phyloP scores from a whole-genome alignment of 768 basidiomycete genomes.

The Mycena haematopus region DNA sequence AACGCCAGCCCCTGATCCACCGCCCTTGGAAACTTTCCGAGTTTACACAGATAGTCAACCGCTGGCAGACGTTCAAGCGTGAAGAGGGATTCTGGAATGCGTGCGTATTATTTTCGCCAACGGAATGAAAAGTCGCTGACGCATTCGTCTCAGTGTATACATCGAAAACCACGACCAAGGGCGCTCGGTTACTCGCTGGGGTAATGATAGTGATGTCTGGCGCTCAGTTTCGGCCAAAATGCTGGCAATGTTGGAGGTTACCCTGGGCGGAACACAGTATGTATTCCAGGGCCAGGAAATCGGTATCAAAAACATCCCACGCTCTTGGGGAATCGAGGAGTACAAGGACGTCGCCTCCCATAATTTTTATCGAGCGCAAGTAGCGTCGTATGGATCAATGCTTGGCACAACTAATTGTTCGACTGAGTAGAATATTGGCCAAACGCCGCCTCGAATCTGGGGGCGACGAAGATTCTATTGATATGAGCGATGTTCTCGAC shows the following conservation, averaged over 20 bases:
- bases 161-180: constrained; percentile 77
- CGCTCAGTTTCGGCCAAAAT: constrained; percentile 68
- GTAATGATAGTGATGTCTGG: constrained; percentile 64
- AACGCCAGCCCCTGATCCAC: constrained; percentile 46
- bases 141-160: constrained; percentile 49
- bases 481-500: constrained; percentile 68
- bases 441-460: constrained; percentile 43
- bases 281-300: constrained; percentile 82
- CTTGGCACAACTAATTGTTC: not conserved
- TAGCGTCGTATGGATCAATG: constrained; percentile 9
- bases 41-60: constrained; percentile 51
- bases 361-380: constrained; percentile 64
- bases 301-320: constrained; percentile 67
- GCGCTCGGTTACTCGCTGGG: constrained; percentile 69
- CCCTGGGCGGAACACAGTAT: constrained; percentile 71
- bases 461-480: constrained; percentile 44
- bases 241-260: constrained; percentile 64
- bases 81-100: constrained; percentile 73
- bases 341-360: constrained; percentile 73
- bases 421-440: constrained; percentile 42
- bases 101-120: constrained; percentile 41
- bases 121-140: not conserved
- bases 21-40: constrained; percentile 59
- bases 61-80: constrained; percentile 67
- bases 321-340: constrained; percentile 70